A percentile compares a stretch with the other conserved stretches of the same genome.
Evolutionary conservation across 495 filamentous ascomycete genomes (phyloP).

Genomic region (Neurospora sp.): DNA sequence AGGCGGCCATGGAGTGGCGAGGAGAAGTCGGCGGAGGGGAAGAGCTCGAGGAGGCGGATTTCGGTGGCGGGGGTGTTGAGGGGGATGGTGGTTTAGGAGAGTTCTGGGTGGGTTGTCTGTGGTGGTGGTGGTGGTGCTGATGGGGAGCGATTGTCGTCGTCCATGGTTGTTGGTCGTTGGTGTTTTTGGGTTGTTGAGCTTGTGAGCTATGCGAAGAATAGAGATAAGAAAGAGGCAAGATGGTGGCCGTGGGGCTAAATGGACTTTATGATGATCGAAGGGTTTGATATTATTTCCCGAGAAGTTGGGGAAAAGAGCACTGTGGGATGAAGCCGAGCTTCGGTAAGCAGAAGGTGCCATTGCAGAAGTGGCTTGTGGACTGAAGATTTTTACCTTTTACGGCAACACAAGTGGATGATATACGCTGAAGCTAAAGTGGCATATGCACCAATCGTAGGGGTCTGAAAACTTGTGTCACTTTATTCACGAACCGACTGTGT

Average conservation of each 20-base stretch:
- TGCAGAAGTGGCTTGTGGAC: not conserved
- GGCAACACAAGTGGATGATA: not conserved
- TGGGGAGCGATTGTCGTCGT: not conserved
- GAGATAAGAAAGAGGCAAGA: not conserved
- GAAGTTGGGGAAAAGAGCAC: not conserved
- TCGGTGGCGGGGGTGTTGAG: not conserved
- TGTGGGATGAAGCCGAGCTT: not conserved
- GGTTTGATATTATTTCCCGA: not conserved
- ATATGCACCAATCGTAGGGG: not conserved
- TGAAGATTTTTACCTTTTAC: not conserved
- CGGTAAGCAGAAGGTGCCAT: not conserved
- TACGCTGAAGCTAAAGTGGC: not conserved
- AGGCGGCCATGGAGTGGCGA: too few relatives aligned
- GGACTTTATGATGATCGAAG: not conserved
- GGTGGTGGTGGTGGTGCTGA: not conserved
- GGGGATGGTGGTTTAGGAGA: not conserved
- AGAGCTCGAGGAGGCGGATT: constrained; percentile 2
- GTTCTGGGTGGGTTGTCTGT: not conserved
- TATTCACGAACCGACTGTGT: not conserved
- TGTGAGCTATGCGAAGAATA: not conserved
- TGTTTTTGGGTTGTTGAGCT: not conserved
- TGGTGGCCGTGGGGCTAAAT: not conserved
- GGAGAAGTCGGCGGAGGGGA: too few relatives aligned
- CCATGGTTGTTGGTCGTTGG: not conserved
- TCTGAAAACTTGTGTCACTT: not conserved